Evolutionary conservation across 495 filamentous ascomycete species (phyloP), one percentile per base, ranked within the genome.

Genomic region (Aspergillus carlsbadensis): DNA sequence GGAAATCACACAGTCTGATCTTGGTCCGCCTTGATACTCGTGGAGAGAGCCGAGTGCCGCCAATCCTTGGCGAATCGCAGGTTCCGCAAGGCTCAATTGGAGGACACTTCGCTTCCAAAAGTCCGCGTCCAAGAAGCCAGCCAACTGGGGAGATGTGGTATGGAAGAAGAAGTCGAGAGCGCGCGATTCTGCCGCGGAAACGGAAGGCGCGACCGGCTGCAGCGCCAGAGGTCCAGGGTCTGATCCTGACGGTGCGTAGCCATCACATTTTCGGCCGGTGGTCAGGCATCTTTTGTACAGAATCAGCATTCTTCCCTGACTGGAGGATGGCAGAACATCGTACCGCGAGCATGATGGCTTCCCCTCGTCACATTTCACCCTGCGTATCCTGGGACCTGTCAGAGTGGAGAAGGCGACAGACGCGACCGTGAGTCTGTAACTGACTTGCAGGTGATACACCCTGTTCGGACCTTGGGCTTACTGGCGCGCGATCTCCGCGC

Each of bases 41-140:
- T 87, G 84, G 31, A 87, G 66, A 0, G 82, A 77, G 36, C 82
- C 83, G 20, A 88, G 70, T 18, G 84, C 85, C 10, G 87, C 73
- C 2, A 86, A 79, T 3, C 84, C 84, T 61, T 87, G 82, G 33
- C 80, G 78, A 48, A 87, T 83, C 6, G 83, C 73, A 14, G 85
- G 73, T 61, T 86, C 80, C 6, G 76, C 72, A 54, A 84, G 78
- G 35, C 79, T 82, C 58, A 81, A 81, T 60, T 83, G 79, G 24
- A 86, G 65, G 7, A 87, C 66, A 33, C 44, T 62, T 69, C 42
- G 70, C 10, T 74, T 78, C 82, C 83, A 88, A 58, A 87, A 84
- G 2, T 70, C 73, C 5, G 74, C 80, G 44, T 80, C 77, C 51
- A 84, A 87, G 69, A 80, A 85, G 1, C 85, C 84, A 1, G 82